Evolutionary conservation across 2,329 filamentous ascomycete species (phyloP).

Genomic region (Beauveria medogensis): DNA sequence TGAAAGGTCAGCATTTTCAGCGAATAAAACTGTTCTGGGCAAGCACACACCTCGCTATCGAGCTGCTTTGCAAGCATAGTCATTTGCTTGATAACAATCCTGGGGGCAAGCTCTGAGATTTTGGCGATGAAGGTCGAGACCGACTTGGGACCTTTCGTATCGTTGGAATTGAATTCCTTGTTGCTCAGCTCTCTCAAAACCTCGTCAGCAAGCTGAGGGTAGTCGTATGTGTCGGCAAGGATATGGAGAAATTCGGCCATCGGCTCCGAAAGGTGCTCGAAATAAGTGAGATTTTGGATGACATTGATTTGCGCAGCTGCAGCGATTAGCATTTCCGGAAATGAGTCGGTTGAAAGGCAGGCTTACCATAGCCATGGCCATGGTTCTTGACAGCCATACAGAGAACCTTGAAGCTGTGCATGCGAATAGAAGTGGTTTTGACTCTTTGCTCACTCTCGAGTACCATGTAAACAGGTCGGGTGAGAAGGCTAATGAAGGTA

Average conservation of each 20-base stretch:
- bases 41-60: slow-evolving; percentile 70
- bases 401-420: slow-evolving; percentile 95
- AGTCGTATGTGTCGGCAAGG: slow-evolving; percentile 93
- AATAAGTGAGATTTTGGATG: slow-evolving; percentile 95
- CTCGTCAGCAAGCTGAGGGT: slow-evolving; percentile 89
- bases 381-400: slow-evolving; percentile 97
- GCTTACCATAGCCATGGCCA: slow-evolving; percentile 84
- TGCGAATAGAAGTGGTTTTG: slow-evolving; percentile 81
- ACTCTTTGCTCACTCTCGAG: slow-evolving; percentile 89
- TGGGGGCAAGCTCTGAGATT: slow-evolving; percentile 83
- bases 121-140: slow-evolving; percentile 91
- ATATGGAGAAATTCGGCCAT: slow-evolving; percentile 99
- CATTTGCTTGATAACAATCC: slow-evolving; percentile 95
- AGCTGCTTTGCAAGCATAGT: slow-evolving; percentile 88
- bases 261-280: slow-evolving; percentile 95
- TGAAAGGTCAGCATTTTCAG: slow-evolving; percentile 17
- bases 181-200: slow-evolving; percentile 89
- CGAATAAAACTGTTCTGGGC: fast-evolving
- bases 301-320: slow-evolving; percentile 92
- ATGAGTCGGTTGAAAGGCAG: background rate
- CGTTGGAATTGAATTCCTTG: slow-evolving; percentile 96
- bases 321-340: slow-evolving; percentile 20
- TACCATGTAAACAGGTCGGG: slow-evolving; percentile 85
- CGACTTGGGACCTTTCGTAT: slow-evolving; percentile 90
- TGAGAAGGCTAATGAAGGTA: slow-evolving; percentile 87